phyloP scores from a whole-genome alignment of 805 yeast species.

The Ogataea nonfermentans region DNA sequence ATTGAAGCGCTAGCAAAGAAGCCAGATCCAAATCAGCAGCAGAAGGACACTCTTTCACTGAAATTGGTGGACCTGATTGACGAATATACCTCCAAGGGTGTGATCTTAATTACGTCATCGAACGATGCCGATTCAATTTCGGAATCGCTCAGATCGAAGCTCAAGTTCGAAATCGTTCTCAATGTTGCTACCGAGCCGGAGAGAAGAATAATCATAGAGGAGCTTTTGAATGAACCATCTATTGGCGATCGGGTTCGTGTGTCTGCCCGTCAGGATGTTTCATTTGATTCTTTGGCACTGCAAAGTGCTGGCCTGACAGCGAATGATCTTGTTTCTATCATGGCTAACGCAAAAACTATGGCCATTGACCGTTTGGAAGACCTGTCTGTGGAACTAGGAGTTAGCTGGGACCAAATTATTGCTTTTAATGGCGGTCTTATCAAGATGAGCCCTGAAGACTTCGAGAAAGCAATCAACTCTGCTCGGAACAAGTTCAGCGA shows the following conservation, averaged over 20 bases:
- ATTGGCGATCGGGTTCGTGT: background rate
- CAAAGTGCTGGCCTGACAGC: constrained; percentile 95
- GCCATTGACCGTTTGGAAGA: constrained; percentile 51
- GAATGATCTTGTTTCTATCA: constrained; percentile 70
- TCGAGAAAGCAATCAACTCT: constrained; percentile 66
- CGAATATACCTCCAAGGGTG: constrained; percentile 47
- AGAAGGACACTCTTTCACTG: constrained; percentile 44
- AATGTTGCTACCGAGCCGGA: constrained; percentile 79
- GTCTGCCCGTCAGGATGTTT: constrained; percentile 47
- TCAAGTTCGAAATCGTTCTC: constrained; percentile 75
- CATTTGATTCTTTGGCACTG: constrained; percentile 57
- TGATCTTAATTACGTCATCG: constrained; percentile 63
- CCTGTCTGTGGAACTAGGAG: constrained; percentile 26
- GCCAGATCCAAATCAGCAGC: constrained; percentile 51
- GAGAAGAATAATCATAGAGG: constrained; percentile 59
- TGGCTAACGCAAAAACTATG: constrained; percentile 57
- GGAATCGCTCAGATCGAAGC: constrained; percentile 59
- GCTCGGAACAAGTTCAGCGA: constrained; percentile 90
- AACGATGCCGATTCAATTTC: constrained; percentile 69
- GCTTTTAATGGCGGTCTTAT: constrained; percentile 57
- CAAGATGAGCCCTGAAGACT: constrained; percentile 55
- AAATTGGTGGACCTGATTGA: constrained; percentile 58
- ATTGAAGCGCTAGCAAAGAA: constrained; percentile 72
- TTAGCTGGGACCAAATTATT: constrained; percentile 35
- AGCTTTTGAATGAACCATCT: constrained; percentile 35